A percentile compares a stretch with the other conserved stretches of the same genome.
These are phyloP conservation scores for Fusarium hainanense DNA, from an alignment of 2,329 filamentous ascomycete genomes.

Conservation along the genomic window DNA sequence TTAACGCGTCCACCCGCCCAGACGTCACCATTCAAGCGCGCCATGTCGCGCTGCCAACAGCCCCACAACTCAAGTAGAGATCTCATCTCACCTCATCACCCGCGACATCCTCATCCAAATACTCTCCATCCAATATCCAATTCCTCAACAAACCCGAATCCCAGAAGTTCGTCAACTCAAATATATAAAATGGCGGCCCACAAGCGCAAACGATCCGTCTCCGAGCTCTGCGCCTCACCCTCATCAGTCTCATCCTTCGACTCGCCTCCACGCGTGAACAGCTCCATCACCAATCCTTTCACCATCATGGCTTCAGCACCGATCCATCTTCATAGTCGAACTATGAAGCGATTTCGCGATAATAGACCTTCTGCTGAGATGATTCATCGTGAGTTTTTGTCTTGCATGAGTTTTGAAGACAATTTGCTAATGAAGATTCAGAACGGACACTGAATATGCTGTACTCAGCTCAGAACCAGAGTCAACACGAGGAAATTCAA, in stretches of 20 bases:
- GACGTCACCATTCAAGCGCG: slow-evolving; percentile 23
- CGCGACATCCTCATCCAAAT: neutral
- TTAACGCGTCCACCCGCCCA: slow-evolving; percentile 12
- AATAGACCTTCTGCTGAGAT: slow-evolving; percentile 66
- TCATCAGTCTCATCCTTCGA: slow-evolving; percentile 58
- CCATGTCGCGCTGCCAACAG: slow-evolving; percentile 35
- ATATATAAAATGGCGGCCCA: slow-evolving; percentile 56
- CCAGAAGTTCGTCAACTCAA: rapidly evolving
- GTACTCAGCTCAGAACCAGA: slow-evolving; percentile 64
- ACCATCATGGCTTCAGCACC: slow-evolving; percentile 51
- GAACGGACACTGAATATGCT: slow-evolving; percentile 69
- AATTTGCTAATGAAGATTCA: slow-evolving; percentile 46
- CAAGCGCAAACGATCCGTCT: slow-evolving; percentile 73
- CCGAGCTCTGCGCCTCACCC: slow-evolving; percentile 63
- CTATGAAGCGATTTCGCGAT: slow-evolving; percentile 70
- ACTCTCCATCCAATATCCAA: neutral
- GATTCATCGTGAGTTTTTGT: slow-evolving; percentile 62
- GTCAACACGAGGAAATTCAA: slow-evolving; percentile 10
- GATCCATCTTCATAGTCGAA: slow-evolving; percentile 65
- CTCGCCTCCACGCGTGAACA: slow-evolving; percentile 48
- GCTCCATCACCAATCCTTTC: slow-evolving; percentile 48
- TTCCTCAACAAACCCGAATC: too few relatives aligned
- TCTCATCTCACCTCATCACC: slow-evolving; percentile 19
- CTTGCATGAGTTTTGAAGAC: neutral
- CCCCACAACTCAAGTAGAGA: slow-evolving; percentile 2